Percentiles rank a stretch among this genome's conserved stretches.
These are phyloP conservation scores for Arthrobotrys sphaeroides DNA, from an alignment of 2,329 filamentous ascomycete species.

Conservation along the genomic window DNA sequence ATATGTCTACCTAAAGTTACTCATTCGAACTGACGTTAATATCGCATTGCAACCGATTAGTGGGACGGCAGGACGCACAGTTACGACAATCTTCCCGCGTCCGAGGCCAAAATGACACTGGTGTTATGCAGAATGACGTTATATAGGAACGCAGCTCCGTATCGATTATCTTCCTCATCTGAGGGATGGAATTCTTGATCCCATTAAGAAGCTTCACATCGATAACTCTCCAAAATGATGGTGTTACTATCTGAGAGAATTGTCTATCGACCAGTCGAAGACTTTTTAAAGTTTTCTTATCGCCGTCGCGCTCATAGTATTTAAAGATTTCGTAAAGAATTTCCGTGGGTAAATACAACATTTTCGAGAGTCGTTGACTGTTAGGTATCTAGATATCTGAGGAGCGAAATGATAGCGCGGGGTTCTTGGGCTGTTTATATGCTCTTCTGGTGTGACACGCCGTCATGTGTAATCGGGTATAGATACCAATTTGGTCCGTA, in stretches of 20 bases:
- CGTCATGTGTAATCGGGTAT: too few relatives aligned
- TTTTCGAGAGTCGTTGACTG: too few relatives aligned
- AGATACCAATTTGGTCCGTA: too few relatives aligned
- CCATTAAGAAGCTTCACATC: slow-evolving; percentile 1
- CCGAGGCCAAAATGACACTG: not conserved
- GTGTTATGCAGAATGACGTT: not conserved
- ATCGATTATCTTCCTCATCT: not conserved
- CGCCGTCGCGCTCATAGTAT: not conserved
- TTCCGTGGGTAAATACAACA: not conserved
- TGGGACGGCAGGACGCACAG: not conserved
- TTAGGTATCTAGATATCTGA: too few relatives aligned
- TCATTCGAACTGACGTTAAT: too few relatives aligned
- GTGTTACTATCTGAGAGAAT: not conserved
- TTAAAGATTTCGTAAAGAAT: not conserved
- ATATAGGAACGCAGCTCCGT: not conserved
- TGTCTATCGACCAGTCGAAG: slow-evolving; percentile 16
- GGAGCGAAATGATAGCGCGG: too few relatives aligned
- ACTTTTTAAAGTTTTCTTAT: not conserved
- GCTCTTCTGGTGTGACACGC: too few relatives aligned
- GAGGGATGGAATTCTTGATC: not conserved
- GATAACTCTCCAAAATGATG: not conserved
- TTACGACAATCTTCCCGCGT: not conserved
- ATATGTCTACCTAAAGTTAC: too few relatives aligned
- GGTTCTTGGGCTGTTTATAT: too few relatives aligned
- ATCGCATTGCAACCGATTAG: too few relatives aligned